Percentiles rank a stretch among this genome's conserved stretches.
These are phyloP conservation scores for Heliamphora exappendiculata DNA, from an alignment of 148 eudicot genomes.

Conservation along the genomic window DNA sequence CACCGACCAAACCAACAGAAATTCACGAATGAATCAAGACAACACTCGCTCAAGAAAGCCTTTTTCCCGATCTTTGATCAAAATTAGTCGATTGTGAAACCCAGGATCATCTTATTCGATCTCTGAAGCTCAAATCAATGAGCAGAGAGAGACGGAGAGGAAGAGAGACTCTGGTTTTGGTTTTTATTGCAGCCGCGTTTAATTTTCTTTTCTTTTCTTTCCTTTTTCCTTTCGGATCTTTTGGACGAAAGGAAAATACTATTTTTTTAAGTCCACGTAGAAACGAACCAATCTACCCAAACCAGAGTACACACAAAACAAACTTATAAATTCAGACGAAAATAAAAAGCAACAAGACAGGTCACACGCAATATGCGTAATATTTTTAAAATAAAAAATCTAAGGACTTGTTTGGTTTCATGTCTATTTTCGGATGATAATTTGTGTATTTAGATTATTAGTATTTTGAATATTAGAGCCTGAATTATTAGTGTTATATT, in stretches of 20 bases:
- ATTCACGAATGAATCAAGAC: not conserved
- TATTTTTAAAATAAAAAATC: too few relatives aligned
- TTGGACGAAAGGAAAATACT: not conserved
- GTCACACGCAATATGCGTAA: too few relatives aligned
- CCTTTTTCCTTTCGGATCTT: slow-evolving; percentile 3
- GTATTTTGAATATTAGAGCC: too few relatives aligned
- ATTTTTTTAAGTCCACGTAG: slow-evolving; percentile 8
- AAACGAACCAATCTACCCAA: not conserved
- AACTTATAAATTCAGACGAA: too few relatives aligned
- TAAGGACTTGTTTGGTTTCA: too few relatives aligned
- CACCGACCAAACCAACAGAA: slow-evolving; percentile 8
- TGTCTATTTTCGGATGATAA: too few relatives aligned
- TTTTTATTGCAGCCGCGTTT: slow-evolving; percentile 75
- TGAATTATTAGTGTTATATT: too few relatives aligned
- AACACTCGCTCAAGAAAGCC: not conserved
- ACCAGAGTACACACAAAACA: not conserved
- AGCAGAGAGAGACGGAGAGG: slow-evolving; percentile 24
- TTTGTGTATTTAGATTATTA: too few relatives aligned
- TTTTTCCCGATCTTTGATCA: slow-evolving; percentile 7
- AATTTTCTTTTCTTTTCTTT: slow-evolving; percentile 9
- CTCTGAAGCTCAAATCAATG: slow-evolving; percentile 46
- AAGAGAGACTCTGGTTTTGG: slow-evolving; percentile 48
- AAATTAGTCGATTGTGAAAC: slow-evolving; percentile 9
- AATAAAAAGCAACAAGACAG: too few relatives aligned
- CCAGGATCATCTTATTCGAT: slow-evolving; percentile 44